A percentile compares a stretch with the other conserved stretches of the same genome.
phyloP scores from a whole-genome alignment of 1,284 basidiomycete species.

The Trichosporon coremiiforme region DNA sequence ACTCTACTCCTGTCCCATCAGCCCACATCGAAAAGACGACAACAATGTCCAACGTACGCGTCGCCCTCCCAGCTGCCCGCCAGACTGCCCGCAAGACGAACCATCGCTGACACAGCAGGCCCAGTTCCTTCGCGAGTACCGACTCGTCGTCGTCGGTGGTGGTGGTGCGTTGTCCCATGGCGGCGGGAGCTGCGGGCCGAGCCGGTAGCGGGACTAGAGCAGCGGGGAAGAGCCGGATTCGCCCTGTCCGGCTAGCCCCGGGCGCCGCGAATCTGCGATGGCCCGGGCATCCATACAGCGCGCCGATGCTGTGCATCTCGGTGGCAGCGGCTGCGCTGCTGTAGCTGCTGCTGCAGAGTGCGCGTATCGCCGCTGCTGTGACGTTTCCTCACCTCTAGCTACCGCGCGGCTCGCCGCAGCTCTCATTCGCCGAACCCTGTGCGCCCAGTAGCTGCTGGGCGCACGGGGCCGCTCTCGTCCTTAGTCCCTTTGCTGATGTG shows the following conservation, averaged over 20 bases:
- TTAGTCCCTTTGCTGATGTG: conserved; percentile 5
- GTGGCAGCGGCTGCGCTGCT: background rate
- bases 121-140: conserved; percentile 91
- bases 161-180: conserved; percentile 69
- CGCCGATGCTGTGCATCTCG: background rate
- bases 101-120: conserved; percentile 61
- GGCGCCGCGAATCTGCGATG: conserved; percentile 12
- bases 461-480: conserved; percentile 4
- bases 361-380: background rate
- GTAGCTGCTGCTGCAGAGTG: background rate
- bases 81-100: background rate
- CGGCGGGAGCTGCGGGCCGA: background rate
- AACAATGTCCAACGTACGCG: conserved; percentile 27
- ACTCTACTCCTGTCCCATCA: too few species aligned
- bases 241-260: background rate
- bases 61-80: background rate
- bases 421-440: conserved; percentile 7
- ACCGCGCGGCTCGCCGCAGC: background rate
- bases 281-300: background rate
- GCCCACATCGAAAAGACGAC: background rate
- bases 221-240: background rate
- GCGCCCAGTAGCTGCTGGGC: background rate
- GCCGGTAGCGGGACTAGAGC: background rate
- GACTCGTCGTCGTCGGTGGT: conserved; percentile 95
- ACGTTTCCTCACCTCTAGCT: background rate